These are phyloP conservation scores for Capsella bursapastoris DNA, from an alignment of 345 rosid species.

Conservation along the genomic window DNA sequence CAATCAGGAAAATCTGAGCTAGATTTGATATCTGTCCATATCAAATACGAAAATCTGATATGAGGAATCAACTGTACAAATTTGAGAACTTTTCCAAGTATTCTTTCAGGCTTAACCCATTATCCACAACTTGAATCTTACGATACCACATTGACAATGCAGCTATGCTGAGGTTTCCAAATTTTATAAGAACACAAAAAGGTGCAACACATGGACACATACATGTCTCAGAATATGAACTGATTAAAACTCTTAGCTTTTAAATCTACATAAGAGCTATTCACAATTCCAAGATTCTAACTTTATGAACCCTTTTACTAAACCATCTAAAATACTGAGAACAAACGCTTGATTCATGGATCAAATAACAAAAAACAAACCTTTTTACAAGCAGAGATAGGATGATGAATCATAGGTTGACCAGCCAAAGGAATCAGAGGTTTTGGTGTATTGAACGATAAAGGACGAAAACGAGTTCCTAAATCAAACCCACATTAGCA, in stretches of 20 bases:
- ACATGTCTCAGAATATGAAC: not conserved
- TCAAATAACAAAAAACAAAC: conserved; percentile 42
- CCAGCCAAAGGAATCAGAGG: conserved; percentile 88
- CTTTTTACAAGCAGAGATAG: conserved; percentile 87
- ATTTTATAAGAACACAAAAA: too few relatives aligned
- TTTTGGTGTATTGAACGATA: conserved; percentile 79
- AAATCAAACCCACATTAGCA: conserved; percentile 13
- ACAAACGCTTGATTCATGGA: not conserved
- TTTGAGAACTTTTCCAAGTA: conserved; percentile 2
- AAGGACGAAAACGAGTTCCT: conserved; percentile 87
- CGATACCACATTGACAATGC: not conserved
- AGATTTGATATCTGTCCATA: conserved; percentile 67
- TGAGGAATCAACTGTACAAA: conserved; percentile 22
- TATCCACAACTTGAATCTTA: not conserved
- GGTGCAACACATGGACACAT: not conserved
- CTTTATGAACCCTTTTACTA: not conserved
- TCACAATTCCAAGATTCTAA: not conserved
- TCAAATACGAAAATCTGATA: conserved; percentile 2
- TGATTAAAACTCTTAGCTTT: not conserved
- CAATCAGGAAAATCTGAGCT: conserved; percentile 69
- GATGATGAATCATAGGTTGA: conserved; percentile 91
- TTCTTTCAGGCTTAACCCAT: not conserved
- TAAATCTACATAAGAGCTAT: not conserved
- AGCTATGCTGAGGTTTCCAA: too few relatives aligned
- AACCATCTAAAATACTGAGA: not conserved